Conservation (phyloP, 1,284 basidiomycete species). For the Schizophyllum amplum region DNA sequence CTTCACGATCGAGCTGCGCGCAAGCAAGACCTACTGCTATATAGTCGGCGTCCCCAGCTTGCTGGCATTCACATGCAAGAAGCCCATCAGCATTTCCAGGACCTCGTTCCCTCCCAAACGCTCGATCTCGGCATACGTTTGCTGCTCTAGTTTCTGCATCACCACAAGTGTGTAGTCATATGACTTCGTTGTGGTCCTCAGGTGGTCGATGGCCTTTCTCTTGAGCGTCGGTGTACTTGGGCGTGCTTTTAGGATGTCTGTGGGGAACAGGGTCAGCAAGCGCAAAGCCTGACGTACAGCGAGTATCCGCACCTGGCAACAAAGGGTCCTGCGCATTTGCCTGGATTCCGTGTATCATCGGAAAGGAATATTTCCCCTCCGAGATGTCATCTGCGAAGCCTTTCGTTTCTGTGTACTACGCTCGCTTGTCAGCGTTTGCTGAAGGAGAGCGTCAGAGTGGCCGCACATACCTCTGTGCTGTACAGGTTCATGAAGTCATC, state of each 20-base stretch:
- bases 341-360: conserved; percentile 61
- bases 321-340: conserved; percentile 53
- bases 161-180: conserved; percentile 58
- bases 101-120: conserved; percentile 51
- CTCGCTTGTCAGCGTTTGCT: too few relatives aligned
- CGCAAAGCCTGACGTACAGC: not conserved
- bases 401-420: conserved; percentile 73
- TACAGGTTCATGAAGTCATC: conserved; percentile 98
- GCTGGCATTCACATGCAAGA: not conserved
- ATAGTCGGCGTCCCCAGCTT: not conserved
- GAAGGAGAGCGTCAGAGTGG: too few relatives aligned
- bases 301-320: conserved; percentile 54
- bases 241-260: conserved; percentile 71
- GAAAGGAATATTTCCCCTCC: conserved; percentile 80
- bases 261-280: conserved; percentile 17
- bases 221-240: conserved; percentile 62
- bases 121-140: conserved; percentile 38
- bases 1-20: too few relatives aligned
- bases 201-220: conserved; percentile 56
- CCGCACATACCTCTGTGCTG: conserved; percentile 71
- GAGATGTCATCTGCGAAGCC: conserved; percentile 76
- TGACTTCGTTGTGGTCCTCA: conserved; percentile 43
- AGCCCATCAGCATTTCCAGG: conserved; percentile 29
- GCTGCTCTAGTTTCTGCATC: conserved; percentile 35
- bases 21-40: too few relatives aligned